Conservation (phyloP, 1,284 basidiomycete genomes). For the Ganoderma lucidum region DNA sequence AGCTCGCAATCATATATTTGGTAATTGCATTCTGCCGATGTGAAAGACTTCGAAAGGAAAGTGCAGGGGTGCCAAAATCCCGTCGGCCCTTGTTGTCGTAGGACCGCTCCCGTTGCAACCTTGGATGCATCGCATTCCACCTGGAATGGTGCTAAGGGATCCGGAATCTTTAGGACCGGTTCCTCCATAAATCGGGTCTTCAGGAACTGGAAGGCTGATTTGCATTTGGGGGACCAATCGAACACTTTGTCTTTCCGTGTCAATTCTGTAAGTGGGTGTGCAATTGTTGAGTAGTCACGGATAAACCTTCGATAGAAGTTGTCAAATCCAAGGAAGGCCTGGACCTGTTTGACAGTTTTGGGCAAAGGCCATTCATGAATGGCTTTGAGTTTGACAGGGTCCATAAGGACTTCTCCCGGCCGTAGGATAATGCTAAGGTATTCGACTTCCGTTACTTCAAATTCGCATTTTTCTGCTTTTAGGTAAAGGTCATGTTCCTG, state of each 20-base stretch:
- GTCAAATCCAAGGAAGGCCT: conserved; percentile 50
- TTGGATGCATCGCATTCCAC: conserved; percentile 32
- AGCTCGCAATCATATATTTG: too few relatives aligned
- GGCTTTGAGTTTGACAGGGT: conserved; percentile 45
- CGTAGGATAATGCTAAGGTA: neutral
- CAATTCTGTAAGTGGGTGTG: too few relatives aligned
- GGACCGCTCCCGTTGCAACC: conserved; percentile 3
- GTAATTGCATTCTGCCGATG: too few relatives aligned
- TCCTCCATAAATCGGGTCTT: conserved; percentile 37
- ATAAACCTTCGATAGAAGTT: conserved; percentile 46
- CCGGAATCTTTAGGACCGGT: conserved; percentile 33
- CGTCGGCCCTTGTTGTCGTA: neutral
- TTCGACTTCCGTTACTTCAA: too few relatives aligned
- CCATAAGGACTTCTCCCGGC: conserved; percentile 42
- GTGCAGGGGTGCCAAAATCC: conserved; percentile 39
- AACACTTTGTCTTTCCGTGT: conserved; percentile 16
- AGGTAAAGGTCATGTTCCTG: neutral
- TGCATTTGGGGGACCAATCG: conserved; percentile 29
- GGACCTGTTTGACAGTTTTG: conserved; percentile 37
- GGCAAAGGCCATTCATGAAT: conserved; percentile 48
- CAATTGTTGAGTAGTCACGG: too few relatives aligned
- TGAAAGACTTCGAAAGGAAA: conserved; percentile 41
- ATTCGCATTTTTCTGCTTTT: too few relatives aligned
- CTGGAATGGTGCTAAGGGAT: conserved; percentile 14
- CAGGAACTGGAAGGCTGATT: conserved; percentile 41